Conservation (phyloP, 2,329 filamentous ascomycete genomes). For the Capronia americana region DNA sequence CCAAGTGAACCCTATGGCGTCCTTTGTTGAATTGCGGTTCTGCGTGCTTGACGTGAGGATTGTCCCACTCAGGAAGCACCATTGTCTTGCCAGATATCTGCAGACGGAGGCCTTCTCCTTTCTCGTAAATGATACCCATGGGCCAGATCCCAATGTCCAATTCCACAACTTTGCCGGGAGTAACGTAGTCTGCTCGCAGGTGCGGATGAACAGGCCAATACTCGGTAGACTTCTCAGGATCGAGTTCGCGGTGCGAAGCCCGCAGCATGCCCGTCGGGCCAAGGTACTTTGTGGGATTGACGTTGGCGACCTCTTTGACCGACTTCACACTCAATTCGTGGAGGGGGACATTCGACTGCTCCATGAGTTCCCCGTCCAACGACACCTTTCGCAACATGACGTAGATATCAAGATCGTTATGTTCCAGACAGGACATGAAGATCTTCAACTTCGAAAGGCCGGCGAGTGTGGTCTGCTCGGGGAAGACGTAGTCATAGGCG, state of each 20-base stretch:
- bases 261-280: slow-evolving; percentile 54
- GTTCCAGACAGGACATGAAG: slow-evolving; percentile 52
- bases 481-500: slow-evolving; percentile 52
- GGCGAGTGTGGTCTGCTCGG: slow-evolving; percentile 47
- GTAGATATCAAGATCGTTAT: slow-evolving; percentile 55
- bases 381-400: slow-evolving; percentile 55
- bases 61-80: slow-evolving; percentile 29
- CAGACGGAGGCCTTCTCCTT: slow-evolving; percentile 44
- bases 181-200: slow-evolving; percentile 49
- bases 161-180: slow-evolving; percentile 51
- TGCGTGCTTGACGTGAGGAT: slow-evolving; percentile 20
- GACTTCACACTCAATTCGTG: slow-evolving; percentile 44
- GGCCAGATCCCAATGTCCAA: slow-evolving; percentile 58
- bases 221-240: slow-evolving; percentile 43
- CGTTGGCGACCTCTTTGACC: slow-evolving; percentile 47
- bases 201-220: slow-evolving; percentile 51
- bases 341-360: slow-evolving; percentile 54
- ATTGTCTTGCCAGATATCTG: slow-evolving; percentile 29
- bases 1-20: slow-evolving; percentile 21
- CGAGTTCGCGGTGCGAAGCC: slow-evolving; percentile 53
- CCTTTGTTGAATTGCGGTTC: slow-evolving; percentile 25
- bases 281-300: slow-evolving; percentile 48
- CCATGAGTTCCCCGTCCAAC: slow-evolving; percentile 50
- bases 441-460: slow-evolving; percentile 56
- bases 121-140: slow-evolving; percentile 56